Evolutionary conservation across 164 flowering plant genomes (phyloP), one percentile per base, ranked within the genome.

Genomic region (Nelumbo lutea): DNA sequence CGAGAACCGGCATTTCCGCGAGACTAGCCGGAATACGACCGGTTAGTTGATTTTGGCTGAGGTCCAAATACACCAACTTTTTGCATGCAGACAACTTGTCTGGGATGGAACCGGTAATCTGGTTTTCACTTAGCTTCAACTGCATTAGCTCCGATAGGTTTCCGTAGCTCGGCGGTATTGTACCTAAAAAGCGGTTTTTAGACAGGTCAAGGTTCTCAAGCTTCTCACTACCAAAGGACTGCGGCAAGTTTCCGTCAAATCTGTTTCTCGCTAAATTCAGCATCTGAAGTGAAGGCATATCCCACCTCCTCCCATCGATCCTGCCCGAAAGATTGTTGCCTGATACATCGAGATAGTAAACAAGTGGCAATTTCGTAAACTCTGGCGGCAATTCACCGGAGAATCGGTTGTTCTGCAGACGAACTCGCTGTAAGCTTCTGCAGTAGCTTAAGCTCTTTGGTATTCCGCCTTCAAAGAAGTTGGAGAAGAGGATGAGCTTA

Each of bases 401-500:
- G 11, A 93, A 65, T 0, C 68, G 59, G 70, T 93, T 93, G 74
- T 84, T 82, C 65, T 89, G 90, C 13, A 93, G 79, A 2, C 98
- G 86, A 1, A 93, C 77, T 11, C 98, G 78, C 61, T 66, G 77
- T 57, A 93, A 75, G 76, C 90, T 88, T 57, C 57, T 80, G 75
- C 98, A 93, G 14, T 44, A 42, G 67, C 84, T 67, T 57, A 93
- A 65, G 5, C 79, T 77, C 44, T 45, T 45, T 0, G 96, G 91
- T 39, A 93, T 77, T 44, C 64, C 69, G 0, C 97, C 96, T 13
- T 70, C 62, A n/a, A 93, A 83, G 7, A 75, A 81, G 66, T 93
- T 93, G 14, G 94, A 85, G 79, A 93, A 93, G 68, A 93, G 88
- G 70, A 90, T 89, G 59, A 93, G 94, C 81, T 91, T 89, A 45